Conservation (phyloP, 2,329 filamentous ascomycete genomes). For the Penicillium concentricum region DNA sequence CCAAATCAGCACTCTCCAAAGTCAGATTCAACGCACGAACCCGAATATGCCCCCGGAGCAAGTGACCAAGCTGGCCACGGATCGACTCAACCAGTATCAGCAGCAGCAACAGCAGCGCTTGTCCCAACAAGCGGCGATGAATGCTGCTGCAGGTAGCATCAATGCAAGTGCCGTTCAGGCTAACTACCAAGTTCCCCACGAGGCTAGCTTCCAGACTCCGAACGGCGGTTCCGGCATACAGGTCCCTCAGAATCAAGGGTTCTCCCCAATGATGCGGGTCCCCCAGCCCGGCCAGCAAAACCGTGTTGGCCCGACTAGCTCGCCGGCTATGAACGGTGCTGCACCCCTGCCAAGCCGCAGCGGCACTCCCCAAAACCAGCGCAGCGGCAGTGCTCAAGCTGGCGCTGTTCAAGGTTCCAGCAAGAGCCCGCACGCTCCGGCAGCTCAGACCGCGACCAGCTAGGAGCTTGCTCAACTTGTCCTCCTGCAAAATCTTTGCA, state of each 20-base stretch:
- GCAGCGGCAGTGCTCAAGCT: conserved; percentile 44
- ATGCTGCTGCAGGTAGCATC: conserved; percentile 51
- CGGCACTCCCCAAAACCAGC: conserved; percentile 48
- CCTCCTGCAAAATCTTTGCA: conserved; percentile 1
- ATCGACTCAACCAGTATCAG: conserved; percentile 50
- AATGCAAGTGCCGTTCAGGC: conserved; percentile 30
- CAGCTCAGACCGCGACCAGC: conserved; percentile 42
- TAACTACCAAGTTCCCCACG: conserved; percentile 42
- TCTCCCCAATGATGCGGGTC: conserved; percentile 54
- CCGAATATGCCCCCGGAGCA: conserved; percentile 55
- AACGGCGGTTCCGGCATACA: conserved; percentile 42
- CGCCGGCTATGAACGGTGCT: conserved; percentile 47
- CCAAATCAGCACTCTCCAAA: conserved; percentile 54
- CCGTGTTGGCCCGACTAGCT: conserved; percentile 39
- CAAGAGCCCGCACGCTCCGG: conserved; percentile 44
- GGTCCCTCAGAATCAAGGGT: conserved; percentile 50
- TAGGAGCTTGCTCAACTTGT: conserved; percentile 15
- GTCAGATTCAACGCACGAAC: conserved; percentile 52
- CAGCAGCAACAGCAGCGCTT: conserved; percentile 49
- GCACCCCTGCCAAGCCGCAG: conserved; percentile 45
- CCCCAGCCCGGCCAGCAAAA: conserved; percentile 48
- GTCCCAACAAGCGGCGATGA: conserved; percentile 52
- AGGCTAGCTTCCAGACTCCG: conserved; percentile 37
- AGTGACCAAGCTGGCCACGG: conserved; percentile 53
- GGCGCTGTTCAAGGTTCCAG: conserved; percentile 37